Conservation (phyloP, 495 filamentous ascomycete species). For the Talaromyces ruber region DNA sequence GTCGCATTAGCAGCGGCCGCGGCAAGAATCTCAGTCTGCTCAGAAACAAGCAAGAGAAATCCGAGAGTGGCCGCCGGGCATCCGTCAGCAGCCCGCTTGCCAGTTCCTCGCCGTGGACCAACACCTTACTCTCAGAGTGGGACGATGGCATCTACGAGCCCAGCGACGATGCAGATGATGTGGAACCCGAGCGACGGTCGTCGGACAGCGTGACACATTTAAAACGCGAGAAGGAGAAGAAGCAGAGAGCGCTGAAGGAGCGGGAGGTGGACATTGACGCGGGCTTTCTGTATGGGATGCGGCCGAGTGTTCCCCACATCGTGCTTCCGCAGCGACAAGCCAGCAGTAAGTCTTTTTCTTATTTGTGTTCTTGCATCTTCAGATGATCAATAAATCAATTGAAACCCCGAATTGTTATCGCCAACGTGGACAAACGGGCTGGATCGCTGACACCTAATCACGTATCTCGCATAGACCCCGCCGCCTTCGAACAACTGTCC, state of each 20-base stretch:
- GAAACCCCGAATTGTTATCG: background rate
- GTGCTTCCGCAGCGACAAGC: conserved; percentile 9
- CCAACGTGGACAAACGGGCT: background rate
- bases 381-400: background rate
- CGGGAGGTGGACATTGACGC: conserved; percentile 8
- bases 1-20: conserved; percentile 9
- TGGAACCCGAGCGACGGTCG: conserved; percentile 4
- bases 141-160: conserved; percentile 6
- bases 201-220: conserved; percentile 7
- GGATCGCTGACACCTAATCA: background rate
- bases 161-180: conserved; percentile 1
- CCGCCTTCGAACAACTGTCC: background rate
- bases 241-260: background rate
- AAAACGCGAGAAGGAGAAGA: background rate
- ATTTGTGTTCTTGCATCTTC: background rate
- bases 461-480: background rate
- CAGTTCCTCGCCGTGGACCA: conserved; percentile 7
- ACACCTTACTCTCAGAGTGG: conserved; percentile 5
- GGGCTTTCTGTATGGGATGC: conserved; percentile 14
- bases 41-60: background rate
- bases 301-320: conserved; percentile 9
- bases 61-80: conserved; percentile 5
- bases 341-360: background rate
- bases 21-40: conserved; percentile 22
- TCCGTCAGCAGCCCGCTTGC: conserved; percentile 5